Base-by-base conservation (phyloP, 2,329 filamentous ascomycete genomes). In the Botrytis tulipae region DNA sequence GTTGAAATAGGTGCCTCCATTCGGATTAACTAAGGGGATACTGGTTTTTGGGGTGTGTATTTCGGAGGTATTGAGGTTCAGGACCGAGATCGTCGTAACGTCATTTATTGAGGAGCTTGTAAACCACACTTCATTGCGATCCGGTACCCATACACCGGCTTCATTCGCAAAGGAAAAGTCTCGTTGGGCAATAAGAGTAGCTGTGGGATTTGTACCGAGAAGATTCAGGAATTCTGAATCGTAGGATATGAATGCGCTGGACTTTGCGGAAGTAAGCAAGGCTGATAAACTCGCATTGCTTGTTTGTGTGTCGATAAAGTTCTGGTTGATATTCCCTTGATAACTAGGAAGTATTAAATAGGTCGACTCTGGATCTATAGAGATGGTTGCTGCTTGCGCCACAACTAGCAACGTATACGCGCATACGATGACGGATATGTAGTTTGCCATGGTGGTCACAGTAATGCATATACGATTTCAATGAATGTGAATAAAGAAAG, bases 61-160 rank as follows among this genome's bases (percentile, higher is more conserved):
- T 20, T 70, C 10, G 7, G 54, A 70, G 12, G 35, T 70, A 12
- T 29, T 7, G 40, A 61, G 35, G 18, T 70, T 40, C 16, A 51
- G 35, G 25, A 68, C n/a, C n/a, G 44, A 68, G 8, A 68, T 54
- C 6, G 18, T 68, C 25, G 44, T 68, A 14, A 16, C n/a, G 8
- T 48, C 29, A 16, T 68, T 35, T 9, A 68, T 54, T 8, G 65
- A 35, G 4, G 54, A 61, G n/a, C 54, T 61, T 60, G 68, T 61
- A 25, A 70, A 70, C 68, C 68, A 70, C 14, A 61, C 54, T 46
- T 70, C 68, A 32, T 70, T 70, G 20, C 35, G 57, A 20, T 32
- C 48, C 0, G 37, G 51, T 22, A 70, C 54, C 48, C 54, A 70
- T 16, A 60, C 46, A 35, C 51, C 68, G 14, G 40, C 40, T 61